Evolutionary conservation across 2,329 filamentous ascomycete species (phyloP), one percentile per base, ranked within the genome.

Genomic region (Sordariomycetes sp.): DNA sequence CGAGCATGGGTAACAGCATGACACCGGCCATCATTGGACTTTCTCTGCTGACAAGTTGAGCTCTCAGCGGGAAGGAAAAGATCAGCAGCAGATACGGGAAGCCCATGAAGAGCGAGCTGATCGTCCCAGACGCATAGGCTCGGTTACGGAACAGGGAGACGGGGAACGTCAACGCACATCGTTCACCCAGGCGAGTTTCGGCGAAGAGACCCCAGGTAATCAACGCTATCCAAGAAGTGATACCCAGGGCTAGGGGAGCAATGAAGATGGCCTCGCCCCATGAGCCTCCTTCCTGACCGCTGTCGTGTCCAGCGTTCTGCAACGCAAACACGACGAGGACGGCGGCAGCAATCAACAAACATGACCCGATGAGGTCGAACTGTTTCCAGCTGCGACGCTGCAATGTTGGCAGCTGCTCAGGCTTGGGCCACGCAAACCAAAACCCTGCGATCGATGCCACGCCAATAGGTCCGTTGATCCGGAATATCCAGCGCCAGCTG

Each of bases 281-380:
- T 25, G 53, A n/a, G n/a, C n/a, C n/a, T n/a, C n/a, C n/a, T n/a
- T n/a, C 45, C n/a, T 54, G 40, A 1, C 40, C 37, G 3, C 53
- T 41, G 0, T 51, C 47, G 2, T 46, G 46, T 0, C 65, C 64
- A 4, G 62, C 62, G 40, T 66, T 66, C 43, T 79, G 72, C 36
- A 79, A 75, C 2, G 73, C 57, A 42, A 75, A 76, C 0, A 76
- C 68, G 5, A 76, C 57, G 3, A 77, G 58, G 1, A 72, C 64
- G 0, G 72, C 64, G 2, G 70, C 65, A 4, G 65, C 55, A 8
- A 78, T 60, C 10, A 75, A 52, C 16, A 78, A 55, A n/a, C 68
- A 40, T 0, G 69, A 69, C 9, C 73, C 72, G 4, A 69, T 27
- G 34, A 68, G 61, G 42, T 79, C 74, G 25, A 78, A 54, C 29